Evolutionary conservation across 2,329 filamentous ascomycete species (phyloP).

Genomic region (Madurella fahalii): DNA sequence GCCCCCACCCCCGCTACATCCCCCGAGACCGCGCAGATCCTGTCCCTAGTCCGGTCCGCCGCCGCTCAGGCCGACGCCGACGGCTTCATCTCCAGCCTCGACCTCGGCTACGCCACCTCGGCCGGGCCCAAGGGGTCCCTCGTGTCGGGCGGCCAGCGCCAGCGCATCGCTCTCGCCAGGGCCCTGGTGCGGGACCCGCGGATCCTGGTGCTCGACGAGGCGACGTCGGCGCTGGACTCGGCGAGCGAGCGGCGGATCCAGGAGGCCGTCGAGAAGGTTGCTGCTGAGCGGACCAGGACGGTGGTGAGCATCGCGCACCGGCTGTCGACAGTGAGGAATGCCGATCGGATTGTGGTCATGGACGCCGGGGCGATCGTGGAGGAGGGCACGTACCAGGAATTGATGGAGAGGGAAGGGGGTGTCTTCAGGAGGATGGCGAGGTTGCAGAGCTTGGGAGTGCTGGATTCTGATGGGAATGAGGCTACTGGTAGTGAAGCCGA

Average conservation of each 20-base stretch:
- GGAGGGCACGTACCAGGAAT: conserved; percentile 42
- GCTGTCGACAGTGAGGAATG: conserved; percentile 72
- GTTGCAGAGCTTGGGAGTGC: conserved; percentile 22
- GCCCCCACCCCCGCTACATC: conserved; percentile 25
- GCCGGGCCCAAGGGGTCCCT: conserved; percentile 64
- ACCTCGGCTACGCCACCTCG: conserved; percentile 60
- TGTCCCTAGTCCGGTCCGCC: conserved; percentile 1
- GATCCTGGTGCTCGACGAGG: conserved; percentile 66
- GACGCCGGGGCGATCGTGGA: conserved; percentile 57
- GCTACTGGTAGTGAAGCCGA: neutral
- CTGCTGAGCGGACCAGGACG: conserved; percentile 52
- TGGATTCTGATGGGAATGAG: neutral
- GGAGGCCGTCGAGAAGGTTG: conserved; percentile 56
- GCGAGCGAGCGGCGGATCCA: conserved; percentile 54
- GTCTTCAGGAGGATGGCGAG: conserved; percentile 24
- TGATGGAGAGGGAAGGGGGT: conserved; percentile 8
- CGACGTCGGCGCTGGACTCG: conserved; percentile 64
- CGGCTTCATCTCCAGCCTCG: conserved; percentile 25
- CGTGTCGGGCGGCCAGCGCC: conserved; percentile 62
- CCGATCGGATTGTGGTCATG: conserved; percentile 72
- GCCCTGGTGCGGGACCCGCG: conserved; percentile 61
- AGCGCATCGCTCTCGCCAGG: conserved; percentile 64
- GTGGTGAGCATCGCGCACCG: conserved; percentile 75
- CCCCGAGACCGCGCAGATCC: neutral
- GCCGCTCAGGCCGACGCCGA: conserved; percentile 24